Percentiles rank a stretch among this genome's conserved stretches.
phyloP scores from a whole-genome alignment of 1,139 yeast species.

The Protomyces inouyei region DNA sequence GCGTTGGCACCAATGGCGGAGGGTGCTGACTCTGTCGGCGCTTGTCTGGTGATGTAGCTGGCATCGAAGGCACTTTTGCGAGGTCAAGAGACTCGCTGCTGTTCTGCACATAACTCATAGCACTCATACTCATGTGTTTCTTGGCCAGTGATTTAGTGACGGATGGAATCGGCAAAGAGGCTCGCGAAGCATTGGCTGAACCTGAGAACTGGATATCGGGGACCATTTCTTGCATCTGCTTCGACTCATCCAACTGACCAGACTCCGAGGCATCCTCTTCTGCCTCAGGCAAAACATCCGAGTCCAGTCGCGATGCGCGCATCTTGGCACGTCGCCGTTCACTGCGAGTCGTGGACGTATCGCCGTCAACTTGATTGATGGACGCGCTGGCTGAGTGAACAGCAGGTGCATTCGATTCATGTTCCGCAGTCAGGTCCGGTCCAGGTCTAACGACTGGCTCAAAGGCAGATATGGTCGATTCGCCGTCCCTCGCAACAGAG shows the following conservation, averaged over 20 bases:
- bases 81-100: neutral
- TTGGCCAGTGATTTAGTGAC: neutral
- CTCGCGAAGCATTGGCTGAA: neutral
- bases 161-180: neutral
- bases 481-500: neutral
- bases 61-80: neutral
- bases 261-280: neutral
- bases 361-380: neutral
- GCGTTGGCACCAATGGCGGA: neutral
- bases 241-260: neutral
- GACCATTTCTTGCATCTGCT: neutral
- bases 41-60: neutral
- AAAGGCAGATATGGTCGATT: neutral
- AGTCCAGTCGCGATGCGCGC: neutral
- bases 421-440: neutral
- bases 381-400: neutral
- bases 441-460: neutral
- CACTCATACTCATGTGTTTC: neutral
- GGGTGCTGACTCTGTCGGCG: neutral
- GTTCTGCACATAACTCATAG: neutral
- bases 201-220: neutral
- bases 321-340: neutral
- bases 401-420: neutral
- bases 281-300: neutral
- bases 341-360: neutral